Conservation (phyloP, 805 yeast genomes). For the Yarrowia sp. region DNA sequence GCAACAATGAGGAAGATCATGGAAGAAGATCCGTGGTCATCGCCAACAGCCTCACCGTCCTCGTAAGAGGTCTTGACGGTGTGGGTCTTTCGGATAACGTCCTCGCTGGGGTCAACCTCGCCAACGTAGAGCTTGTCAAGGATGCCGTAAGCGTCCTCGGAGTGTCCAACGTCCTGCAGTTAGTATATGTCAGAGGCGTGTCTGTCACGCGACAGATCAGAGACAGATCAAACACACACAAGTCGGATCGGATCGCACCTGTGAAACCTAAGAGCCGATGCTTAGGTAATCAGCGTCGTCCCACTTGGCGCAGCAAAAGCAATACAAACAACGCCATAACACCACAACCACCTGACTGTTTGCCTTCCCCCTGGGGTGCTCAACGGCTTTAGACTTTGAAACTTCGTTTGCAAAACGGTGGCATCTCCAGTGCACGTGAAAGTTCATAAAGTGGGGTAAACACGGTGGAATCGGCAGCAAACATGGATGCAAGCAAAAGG, state of each 20-base stretch:
- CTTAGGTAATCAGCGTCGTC: neutral
- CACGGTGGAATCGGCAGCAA: constrained; percentile 10
- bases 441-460: constrained; percentile 34
- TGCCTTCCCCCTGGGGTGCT: too few relatives aligned
- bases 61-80: constrained; percentile 40
- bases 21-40: constrained; percentile 44
- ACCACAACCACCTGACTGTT: too few relatives aligned
- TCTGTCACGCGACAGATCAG: constrained; percentile 3
- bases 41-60: constrained; percentile 43
- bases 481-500: neutral
- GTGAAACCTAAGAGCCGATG: too few relatives aligned
- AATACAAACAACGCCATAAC: neutral
- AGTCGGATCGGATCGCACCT: too few relatives aligned
- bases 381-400: constrained; percentile 42
- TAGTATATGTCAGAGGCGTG: neutral
- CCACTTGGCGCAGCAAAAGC: neutral
- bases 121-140: constrained; percentile 76
- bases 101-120: constrained; percentile 65
- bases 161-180: constrained; percentile 85
- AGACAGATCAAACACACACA: neutral
- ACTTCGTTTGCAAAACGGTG: neutral
- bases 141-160: constrained; percentile 90
- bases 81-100: constrained; percentile 43
- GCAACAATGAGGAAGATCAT: constrained; percentile 46
- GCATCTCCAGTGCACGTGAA: constrained; percentile 35